Percentiles rank a stretch among this genome's conserved stretches.
These are phyloP conservation scores for Hypoxylon sp. DNA, from an alignment of 2,329 filamentous ascomycete genomes.

Conservation along the genomic window DNA sequence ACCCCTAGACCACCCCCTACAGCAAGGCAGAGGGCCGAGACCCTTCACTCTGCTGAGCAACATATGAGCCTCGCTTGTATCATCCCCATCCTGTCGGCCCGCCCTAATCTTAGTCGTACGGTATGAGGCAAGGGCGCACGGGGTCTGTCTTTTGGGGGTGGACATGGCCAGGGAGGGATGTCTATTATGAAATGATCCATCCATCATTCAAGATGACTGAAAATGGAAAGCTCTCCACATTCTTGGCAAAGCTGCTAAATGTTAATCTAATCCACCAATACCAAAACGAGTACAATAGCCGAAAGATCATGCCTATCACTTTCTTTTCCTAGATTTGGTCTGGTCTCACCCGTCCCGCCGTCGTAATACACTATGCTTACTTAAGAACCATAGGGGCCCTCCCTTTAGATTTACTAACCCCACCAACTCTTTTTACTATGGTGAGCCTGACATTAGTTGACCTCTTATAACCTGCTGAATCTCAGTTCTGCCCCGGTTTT, in stretches of 20 bases:
- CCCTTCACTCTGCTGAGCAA: constrained; percentile 29
- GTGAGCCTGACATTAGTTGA: constrained; percentile 27
- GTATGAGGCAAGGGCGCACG: constrained; percentile 34
- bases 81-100: constrained; percentile 37
- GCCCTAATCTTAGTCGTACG: constrained; percentile 44
- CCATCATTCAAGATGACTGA: constrained; percentile 12
- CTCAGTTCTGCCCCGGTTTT: constrained; percentile 25
- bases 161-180: constrained; percentile 3
- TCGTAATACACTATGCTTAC: constrained; percentile 22
- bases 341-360: constrained; percentile 40
- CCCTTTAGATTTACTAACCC: constrained; percentile 17
- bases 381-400: constrained; percentile 25
- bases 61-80: constrained; percentile 30
- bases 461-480: constrained; percentile 37
- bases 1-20: constrained; percentile 8
- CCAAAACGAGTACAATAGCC: constrained; percentile 41
- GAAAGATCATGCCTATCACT: constrained; percentile 40
- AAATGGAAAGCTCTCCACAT: constrained; percentile 40
- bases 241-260: constrained; percentile 41
- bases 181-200: constrained; percentile 37
- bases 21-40: constrained; percentile 30
- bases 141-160: constrained; percentile 13
- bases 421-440: constrained; percentile 9
- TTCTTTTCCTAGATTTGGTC: constrained; percentile 24
- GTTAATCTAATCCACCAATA: constrained; percentile 41